Percentiles rank a stretch among this genome's conserved stretches.
Conservation (phyloP, 345 rosid species). For the Nephelium lappaceum region DNA sequence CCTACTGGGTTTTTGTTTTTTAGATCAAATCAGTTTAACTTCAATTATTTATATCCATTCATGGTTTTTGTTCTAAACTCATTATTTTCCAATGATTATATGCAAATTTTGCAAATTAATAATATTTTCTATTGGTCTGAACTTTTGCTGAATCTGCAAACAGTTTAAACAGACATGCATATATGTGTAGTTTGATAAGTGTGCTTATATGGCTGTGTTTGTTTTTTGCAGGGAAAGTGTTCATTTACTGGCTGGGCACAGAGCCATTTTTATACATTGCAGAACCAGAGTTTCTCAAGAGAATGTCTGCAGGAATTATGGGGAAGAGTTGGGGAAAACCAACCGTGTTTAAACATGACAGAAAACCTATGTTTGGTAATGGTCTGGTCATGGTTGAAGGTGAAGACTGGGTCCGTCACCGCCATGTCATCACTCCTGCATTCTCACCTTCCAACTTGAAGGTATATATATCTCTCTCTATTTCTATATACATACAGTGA, state of each 20-base stretch:
- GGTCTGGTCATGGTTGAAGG: slow-evolving; percentile 92
- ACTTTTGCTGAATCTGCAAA: not conserved
- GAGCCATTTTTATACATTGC: slow-evolving; percentile 93
- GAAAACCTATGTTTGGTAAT: slow-evolving; percentile 90
- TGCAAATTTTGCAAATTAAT: not conserved
- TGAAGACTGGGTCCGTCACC: slow-evolving; percentile 88
- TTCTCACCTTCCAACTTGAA: slow-evolving; percentile 77
- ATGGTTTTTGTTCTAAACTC: too few species aligned
- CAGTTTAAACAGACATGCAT: not conserved
- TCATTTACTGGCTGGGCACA: slow-evolving; percentile 89
- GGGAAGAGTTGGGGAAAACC: slow-evolving; percentile 99
- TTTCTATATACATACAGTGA: too few species aligned
- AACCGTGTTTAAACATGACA: slow-evolving; percentile 70
- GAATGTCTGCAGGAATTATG: slow-evolving; percentile 71
- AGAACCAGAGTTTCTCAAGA: slow-evolving; percentile 82
- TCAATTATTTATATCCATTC: too few species aligned
- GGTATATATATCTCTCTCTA: slow-evolving; percentile 40
- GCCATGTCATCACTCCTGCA: slow-evolving; percentile 87
- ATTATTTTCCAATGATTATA: too few species aligned
- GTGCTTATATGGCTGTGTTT: not conserved
- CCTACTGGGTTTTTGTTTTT: not conserved
- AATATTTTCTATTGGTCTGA: too few species aligned
- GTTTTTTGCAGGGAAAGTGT: slow-evolving; percentile 72
- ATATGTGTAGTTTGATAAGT: not conserved
- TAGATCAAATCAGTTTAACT: too few species aligned